A percentile compares a stretch with the other conserved stretches of the same genome.
phyloP scores from a whole-genome alignment of 176 grass and related monocot genomes.

The Neostapfia colusana region DNA sequence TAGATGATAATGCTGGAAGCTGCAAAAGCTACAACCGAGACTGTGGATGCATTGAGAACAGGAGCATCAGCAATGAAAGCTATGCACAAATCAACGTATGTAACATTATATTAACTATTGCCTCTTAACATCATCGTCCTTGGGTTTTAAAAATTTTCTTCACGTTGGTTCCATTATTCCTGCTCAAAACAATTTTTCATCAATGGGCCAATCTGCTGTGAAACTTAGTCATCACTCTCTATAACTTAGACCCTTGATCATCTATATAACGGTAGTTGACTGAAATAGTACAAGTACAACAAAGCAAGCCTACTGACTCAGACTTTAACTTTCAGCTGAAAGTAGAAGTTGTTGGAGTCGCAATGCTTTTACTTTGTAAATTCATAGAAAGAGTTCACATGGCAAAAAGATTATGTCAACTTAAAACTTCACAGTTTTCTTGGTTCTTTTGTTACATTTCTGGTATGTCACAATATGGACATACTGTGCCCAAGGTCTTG shows the following conservation, averaged over 20 bases:
- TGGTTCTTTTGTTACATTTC: not conserved
- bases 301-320: slow-evolving; percentile 4
- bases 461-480: not conserved
- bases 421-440: not conserved
- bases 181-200: not conserved
- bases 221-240: too few relatives aligned
- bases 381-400: slow-evolving; percentile 5
- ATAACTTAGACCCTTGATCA: not conserved
- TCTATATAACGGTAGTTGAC: not conserved
- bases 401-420: not conserved
- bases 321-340: not conserved
- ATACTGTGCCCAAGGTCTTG: not conserved
- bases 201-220: not conserved
- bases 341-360: not conserved
- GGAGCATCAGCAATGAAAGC: slow-evolving; percentile 92
- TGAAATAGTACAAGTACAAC: slow-evolving; percentile 15
- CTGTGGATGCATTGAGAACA: slow-evolving; percentile 92
- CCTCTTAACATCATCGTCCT: slow-evolving; percentile 1
- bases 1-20: slow-evolving; percentile 99
- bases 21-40: slow-evolving; percentile 98
- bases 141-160: not conserved
- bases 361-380: not conserved
- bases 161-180: not conserved
- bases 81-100: slow-evolving; percentile 87
- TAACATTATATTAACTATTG: not conserved